A percentile compares a stretch with the other conserved stretches of the same genome.
Evolutionary conservation across 1,284 basidiomycete genomes (phyloP).

Genomic region (Inonotus obliquus): DNA sequence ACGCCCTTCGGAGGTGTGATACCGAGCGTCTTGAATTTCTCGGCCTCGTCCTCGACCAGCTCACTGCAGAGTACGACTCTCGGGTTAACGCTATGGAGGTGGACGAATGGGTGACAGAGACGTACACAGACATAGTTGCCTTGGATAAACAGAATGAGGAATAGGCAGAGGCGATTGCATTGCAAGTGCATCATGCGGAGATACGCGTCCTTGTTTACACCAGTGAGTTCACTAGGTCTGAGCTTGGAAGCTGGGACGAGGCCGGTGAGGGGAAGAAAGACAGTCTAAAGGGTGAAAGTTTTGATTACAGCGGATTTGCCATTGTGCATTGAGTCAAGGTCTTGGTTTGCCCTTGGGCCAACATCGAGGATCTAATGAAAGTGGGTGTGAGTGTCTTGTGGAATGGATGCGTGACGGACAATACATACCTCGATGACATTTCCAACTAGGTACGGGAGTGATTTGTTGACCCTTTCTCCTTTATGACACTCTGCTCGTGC

Average conservation of each 20-base stretch:
- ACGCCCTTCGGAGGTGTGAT: slow-evolving; percentile 78
- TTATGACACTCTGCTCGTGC: slow-evolving; percentile 95
- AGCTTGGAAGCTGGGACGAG: slow-evolving; percentile 91
- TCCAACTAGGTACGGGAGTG: slow-evolving; percentile 95
- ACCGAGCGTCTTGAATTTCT: slow-evolving; percentile 79
- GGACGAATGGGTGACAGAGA: too few species aligned
- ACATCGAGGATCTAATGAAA: slow-evolving; percentile 82
- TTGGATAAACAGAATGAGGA: too few species aligned
- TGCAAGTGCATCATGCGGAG: too few species aligned
- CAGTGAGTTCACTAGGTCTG: slow-evolving; percentile 90
- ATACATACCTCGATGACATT: slow-evolving; percentile 88
- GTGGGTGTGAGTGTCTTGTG: slow-evolving; percentile 11
- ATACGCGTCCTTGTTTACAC: slow-evolving; percentile 99
- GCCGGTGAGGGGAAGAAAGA: slow-evolving; percentile 97
- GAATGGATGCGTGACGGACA: not conserved
- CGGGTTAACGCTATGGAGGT: too few species aligned
- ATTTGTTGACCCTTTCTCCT: slow-evolving; percentile 99
- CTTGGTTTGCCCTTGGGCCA: slow-evolving; percentile 90
- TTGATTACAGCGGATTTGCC: slow-evolving; percentile 99
- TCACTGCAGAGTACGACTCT: too few species aligned
- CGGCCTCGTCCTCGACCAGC: too few species aligned
- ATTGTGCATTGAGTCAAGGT: slow-evolving; percentile 90
- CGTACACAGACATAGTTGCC: too few species aligned
- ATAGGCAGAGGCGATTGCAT: too few species aligned
- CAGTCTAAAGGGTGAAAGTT: slow-evolving; percentile 95